Evolutionary conservation across 768 basidiomycete species (phyloP).

Genomic region (Termitomyces sp.): DNA sequence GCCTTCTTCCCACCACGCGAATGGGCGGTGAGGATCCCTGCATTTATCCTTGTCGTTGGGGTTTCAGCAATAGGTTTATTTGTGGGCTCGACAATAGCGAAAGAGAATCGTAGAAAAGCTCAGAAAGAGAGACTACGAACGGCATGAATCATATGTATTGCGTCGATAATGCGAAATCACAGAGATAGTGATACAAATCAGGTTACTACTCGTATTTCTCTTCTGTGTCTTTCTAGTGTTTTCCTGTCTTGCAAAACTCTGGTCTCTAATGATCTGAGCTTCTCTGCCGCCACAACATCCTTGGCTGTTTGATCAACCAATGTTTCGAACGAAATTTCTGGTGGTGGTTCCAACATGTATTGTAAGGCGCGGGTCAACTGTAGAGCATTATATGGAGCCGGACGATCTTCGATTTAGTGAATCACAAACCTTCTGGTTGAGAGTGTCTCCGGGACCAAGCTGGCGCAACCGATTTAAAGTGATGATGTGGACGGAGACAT

Average conservation of each 20-base stretch:
- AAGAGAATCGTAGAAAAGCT: slow-evolving; percentile 66
- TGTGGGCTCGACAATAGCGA: slow-evolving; percentile 68
- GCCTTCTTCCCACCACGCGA: slow-evolving; percentile 80
- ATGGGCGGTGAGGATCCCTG: slow-evolving; percentile 88
- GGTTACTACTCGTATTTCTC: slow-evolving; percentile 11
- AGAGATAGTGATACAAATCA: neutral
- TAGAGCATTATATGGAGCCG: neutral
- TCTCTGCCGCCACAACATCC: slow-evolving; percentile 66
- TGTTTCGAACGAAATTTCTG: slow-evolving; percentile 36
- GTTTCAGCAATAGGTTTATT: slow-evolving; percentile 77
- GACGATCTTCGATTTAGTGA: neutral
- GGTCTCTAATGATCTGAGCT: slow-evolving; percentile 48
- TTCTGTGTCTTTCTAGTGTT: slow-evolving; percentile 20
- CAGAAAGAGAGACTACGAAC: slow-evolving; percentile 56
- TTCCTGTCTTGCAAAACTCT: slow-evolving; percentile 26
- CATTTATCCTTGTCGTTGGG: slow-evolving; percentile 75
- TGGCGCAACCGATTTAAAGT: slow-evolving; percentile 44
- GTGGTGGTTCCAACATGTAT: slow-evolving; percentile 44
- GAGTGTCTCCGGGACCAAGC: slow-evolving; percentile 42
- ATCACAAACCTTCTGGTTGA: slow-evolving; percentile 41
- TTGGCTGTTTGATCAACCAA: slow-evolving; percentile 54
- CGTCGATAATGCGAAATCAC: neutral
- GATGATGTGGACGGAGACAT: slow-evolving; percentile 44
- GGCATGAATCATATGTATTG: slow-evolving; percentile 33
- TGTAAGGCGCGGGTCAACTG: slow-evolving; percentile 54